phyloP scores from a whole-genome alignment of 805 yeast species.

The Wickerhamomyces rabaulensis region DNA sequence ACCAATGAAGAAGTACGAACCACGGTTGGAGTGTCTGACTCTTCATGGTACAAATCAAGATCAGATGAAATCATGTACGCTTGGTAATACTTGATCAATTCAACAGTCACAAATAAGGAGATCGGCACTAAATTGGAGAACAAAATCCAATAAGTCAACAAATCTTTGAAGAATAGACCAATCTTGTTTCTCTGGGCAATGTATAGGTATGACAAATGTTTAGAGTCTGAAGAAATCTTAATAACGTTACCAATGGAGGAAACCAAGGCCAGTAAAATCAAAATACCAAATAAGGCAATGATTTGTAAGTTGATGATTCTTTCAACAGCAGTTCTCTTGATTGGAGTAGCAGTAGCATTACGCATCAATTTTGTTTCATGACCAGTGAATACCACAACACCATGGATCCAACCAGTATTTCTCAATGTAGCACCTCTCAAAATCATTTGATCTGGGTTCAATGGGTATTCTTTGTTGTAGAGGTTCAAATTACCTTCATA shows the following conservation, averaged over 20 bases:
- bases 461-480: slow-evolving; percentile 56
- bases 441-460: slow-evolving; percentile 86
- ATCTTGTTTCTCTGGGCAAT: slow-evolving; percentile 64
- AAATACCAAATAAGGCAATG: slow-evolving; percentile 75
- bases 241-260: slow-evolving; percentile 88
- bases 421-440: slow-evolving; percentile 93
- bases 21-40: slow-evolving; percentile 88
- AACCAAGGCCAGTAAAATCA: slow-evolving; percentile 68
- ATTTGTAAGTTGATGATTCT: slow-evolving; percentile 91
- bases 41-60: slow-evolving; percentile 84
- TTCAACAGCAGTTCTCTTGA: slow-evolving; percentile 95
- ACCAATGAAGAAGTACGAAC: slow-evolving; percentile 94
- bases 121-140: slow-evolving; percentile 98
- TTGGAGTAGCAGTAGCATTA: slow-evolving; percentile 98
- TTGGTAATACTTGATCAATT: slow-evolving; percentile 90
- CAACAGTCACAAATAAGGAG: slow-evolving; percentile 93
- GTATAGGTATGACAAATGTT: slow-evolving; percentile 56
- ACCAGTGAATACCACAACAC: slow-evolving; percentile 92
- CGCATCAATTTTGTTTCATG: slow-evolving; percentile 98
- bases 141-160: slow-evolving; percentile 92
- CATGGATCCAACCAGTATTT: slow-evolving; percentile 94
- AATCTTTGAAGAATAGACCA: slow-evolving; percentile 74
- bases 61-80: slow-evolving; percentile 93
- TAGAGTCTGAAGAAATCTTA: slow-evolving; percentile 49
- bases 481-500: slow-evolving; percentile 79